These are phyloP conservation scores for Thinopyrum elongatum DNA, from an alignment of 176 grass and related monocot species.

Conservation along the genomic window DNA sequence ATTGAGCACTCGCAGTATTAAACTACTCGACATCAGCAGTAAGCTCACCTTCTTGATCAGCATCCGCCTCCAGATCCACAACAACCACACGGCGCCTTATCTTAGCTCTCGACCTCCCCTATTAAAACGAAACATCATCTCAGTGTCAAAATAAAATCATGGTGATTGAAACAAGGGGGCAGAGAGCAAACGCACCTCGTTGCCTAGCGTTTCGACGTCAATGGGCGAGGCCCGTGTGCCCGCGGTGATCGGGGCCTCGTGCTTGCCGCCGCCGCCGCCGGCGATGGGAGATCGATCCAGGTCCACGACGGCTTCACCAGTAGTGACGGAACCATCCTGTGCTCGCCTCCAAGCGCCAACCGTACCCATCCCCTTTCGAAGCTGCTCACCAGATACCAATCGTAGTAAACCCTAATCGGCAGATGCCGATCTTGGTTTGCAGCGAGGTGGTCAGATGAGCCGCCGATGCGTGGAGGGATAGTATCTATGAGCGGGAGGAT, in stretches of 20 bases:
- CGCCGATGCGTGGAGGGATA: neutral
- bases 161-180: neutral
- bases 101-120: constrained; percentile 8
- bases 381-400: neutral
- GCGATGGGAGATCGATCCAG: neutral
- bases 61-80: neutral
- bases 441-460: neutral
- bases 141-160: neutral
- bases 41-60: constrained; percentile 9
- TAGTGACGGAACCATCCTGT: neutral
- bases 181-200: constrained; percentile 8
- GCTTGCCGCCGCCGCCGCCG: neutral
- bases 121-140: neutral
- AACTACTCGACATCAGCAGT: neutral
- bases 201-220: constrained; percentile 26
- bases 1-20: neutral
- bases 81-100: neutral
- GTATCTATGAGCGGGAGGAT: neutral
- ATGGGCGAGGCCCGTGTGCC: constrained; percentile 17
- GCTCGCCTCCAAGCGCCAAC: neutral
- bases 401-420: neutral
- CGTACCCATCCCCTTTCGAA: neutral
- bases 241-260: neutral
- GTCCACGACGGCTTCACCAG: neutral
- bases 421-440: neutral